Evolutionary conservation across 352 stramenopile genomes (phyloP).

Genomic region (Discostella stelligera): DNA sequence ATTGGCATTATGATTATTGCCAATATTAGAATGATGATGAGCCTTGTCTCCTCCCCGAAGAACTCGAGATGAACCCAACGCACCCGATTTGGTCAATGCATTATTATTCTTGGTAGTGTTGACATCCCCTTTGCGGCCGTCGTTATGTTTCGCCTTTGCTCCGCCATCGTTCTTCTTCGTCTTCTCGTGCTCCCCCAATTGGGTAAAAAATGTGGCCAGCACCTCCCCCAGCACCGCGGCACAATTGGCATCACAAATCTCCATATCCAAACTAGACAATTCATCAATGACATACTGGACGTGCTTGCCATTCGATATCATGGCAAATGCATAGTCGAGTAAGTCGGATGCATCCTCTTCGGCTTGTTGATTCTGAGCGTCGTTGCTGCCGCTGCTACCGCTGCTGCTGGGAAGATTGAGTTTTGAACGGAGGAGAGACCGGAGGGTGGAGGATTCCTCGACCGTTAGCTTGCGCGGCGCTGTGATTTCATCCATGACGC

Average conservation of each 20-base stretch:
- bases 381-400: background rate
- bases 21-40: background rate
- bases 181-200: background rate
- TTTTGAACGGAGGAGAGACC: slow-evolving; percentile 36
- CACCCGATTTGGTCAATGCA: slow-evolving; percentile 69
- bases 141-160: background rate
- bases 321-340: slow-evolving; percentile 68
- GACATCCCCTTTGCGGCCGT: background rate
- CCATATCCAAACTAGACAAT: slow-evolving; percentile 71
- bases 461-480: slow-evolving; percentile 55
- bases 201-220: slow-evolving; percentile 40
- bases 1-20: slow-evolving; percentile 27
- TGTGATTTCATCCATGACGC: slow-evolving; percentile 12
- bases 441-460: slow-evolving; percentile 44
- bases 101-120: slow-evolving; percentile 24
- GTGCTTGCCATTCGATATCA: slow-evolving; percentile 71
- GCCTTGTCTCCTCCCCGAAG: slow-evolving; percentile 26
- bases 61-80: slow-evolving; percentile 61
- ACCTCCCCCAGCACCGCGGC: slow-evolving; percentile 34
- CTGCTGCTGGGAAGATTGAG: slow-evolving; percentile 30
- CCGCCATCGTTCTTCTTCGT: background rate
- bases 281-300: slow-evolving; percentile 56
- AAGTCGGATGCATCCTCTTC: slow-evolving; percentile 68
- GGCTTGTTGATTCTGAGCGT: slow-evolving; percentile 1
- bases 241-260: slow-evolving; percentile 50